Evolutionary conservation across 768 basidiomycete species (phyloP).

Genomic region (Melanogaster broomeanus): DNA sequence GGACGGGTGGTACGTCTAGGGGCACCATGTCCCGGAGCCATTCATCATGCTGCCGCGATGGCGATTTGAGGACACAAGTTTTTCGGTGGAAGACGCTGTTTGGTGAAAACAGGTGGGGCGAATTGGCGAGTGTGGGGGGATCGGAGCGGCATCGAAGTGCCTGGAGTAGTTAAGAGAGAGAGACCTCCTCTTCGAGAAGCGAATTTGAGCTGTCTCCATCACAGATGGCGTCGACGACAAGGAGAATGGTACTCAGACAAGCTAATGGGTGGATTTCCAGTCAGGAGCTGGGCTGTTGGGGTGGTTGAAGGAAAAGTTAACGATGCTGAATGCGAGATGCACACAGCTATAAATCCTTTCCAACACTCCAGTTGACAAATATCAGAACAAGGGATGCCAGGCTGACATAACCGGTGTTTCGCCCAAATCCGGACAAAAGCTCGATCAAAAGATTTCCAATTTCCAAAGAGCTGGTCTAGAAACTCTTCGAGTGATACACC

Average conservation of each 20-base stretch:
- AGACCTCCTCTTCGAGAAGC: slow-evolving; percentile 18
- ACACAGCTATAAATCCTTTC: slow-evolving; percentile 18
- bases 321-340: neutral
- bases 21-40: slow-evolving; percentile 71
- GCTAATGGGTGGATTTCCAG: neutral
- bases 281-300: slow-evolving; percentile 9
- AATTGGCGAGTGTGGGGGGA: slow-evolving; percentile 61
- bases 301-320: neutral
- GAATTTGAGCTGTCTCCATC: neutral
- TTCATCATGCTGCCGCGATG: slow-evolving; percentile 53
- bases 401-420: slow-evolving; percentile 29
- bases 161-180: slow-evolving; percentile 13
- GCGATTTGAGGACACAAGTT: slow-evolving; percentile 33
- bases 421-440: slow-evolving; percentile 12
- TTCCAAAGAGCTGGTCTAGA: slow-evolving; percentile 23
- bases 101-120: slow-evolving; percentile 54
- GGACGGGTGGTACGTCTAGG: slow-evolving; percentile 7
- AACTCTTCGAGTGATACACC: slow-evolving; percentile 15
- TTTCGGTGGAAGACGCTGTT: slow-evolving; percentile 49
- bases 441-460: slow-evolving; percentile 24
- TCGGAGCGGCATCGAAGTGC: slow-evolving; percentile 42
- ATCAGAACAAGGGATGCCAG: slow-evolving; percentile 4
- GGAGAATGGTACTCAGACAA: neutral
- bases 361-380: slow-evolving; percentile 26
- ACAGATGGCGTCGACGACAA: neutral